A percentile compares a stretch with the other conserved stretches of the same genome.
Conservation (phyloP, 2,329 filamentous ascomycete genomes). For the Aciculosporium take region DNA sequence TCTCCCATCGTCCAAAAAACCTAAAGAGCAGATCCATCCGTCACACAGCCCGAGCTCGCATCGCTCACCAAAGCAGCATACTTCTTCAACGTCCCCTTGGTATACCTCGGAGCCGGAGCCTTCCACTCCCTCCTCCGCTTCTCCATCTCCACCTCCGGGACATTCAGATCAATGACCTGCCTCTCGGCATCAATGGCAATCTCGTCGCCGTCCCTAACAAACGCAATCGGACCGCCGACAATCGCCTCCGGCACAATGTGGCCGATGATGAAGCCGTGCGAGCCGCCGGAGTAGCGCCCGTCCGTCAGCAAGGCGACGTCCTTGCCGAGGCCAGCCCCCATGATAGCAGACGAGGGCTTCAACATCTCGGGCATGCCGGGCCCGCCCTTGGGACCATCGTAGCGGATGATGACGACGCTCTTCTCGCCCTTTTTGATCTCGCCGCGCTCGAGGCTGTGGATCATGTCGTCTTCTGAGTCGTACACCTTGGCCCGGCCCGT, state of each 20-base stretch:
- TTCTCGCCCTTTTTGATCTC: conserved; percentile 76
- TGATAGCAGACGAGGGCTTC: conserved; percentile 82
- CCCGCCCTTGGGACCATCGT: conserved; percentile 85
- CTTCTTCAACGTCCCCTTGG: conserved; percentile 54
- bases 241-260: conserved; percentile 81
- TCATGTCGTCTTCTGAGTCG: conserved; percentile 70
- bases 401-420: conserved; percentile 79
- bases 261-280: conserved; percentile 75
- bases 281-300: conserved; percentile 65
- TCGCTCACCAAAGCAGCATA: conserved; percentile 48
- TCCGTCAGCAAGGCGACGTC: conserved; percentile 64
- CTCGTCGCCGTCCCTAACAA: conserved; percentile 67
- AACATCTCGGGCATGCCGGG: conserved; percentile 94
- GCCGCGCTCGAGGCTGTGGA: conserved; percentile 60
- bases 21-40: conserved; percentile 25
- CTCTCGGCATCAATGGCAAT: conserved; percentile 74
- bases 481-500: conserved; percentile 70
- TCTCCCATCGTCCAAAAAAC: not conserved
- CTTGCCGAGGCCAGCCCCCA: conserved; percentile 72
- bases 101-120: conserved; percentile 42
- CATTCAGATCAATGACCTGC: conserved; percentile 51
- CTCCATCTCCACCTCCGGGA: conserved; percentile 50
- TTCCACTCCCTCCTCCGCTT: conserved; percentile 46
- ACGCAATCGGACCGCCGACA: conserved; percentile 69
- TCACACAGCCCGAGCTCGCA: conserved; percentile 45